Conservation (phyloP, 495 filamentous ascomycete genomes). For the Aspergillus kassunensis region DNA sequence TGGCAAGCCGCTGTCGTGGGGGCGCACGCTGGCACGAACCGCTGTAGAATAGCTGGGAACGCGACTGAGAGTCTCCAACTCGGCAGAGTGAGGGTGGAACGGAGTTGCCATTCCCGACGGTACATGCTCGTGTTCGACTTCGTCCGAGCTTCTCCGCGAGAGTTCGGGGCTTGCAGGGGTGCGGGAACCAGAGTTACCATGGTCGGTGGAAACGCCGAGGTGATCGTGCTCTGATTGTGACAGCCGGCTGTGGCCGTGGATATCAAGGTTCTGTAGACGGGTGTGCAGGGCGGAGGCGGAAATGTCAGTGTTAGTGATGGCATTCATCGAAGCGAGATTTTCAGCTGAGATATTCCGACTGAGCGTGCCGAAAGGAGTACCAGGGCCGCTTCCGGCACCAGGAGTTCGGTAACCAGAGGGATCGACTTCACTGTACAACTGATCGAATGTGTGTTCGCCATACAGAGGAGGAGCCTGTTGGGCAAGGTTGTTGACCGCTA, state of each 20-base stretch:
- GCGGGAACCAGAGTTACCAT: slow-evolving; percentile 23
- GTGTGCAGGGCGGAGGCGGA: slow-evolving; percentile 56
- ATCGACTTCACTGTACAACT: slow-evolving; percentile 82
- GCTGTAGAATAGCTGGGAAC: slow-evolving; percentile 82
- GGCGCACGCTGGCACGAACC: slow-evolving; percentile 54
- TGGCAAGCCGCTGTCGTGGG: slow-evolving; percentile 45
- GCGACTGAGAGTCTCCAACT: slow-evolving; percentile 61
- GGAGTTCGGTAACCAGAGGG: slow-evolving; percentile 73
- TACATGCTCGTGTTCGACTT: slow-evolving; percentile 44
- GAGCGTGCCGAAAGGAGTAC: slow-evolving; percentile 70
- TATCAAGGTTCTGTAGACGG: slow-evolving; percentile 56
- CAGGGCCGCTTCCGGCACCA: slow-evolving; percentile 60
- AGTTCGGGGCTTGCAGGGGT: slow-evolving; percentile 32
- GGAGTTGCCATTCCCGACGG: slow-evolving; percentile 53
- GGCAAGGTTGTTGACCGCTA: slow-evolving; percentile 35
- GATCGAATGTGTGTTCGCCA: slow-evolving; percentile 80
- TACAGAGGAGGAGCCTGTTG: slow-evolving; percentile 80
- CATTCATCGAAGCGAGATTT: slow-evolving; percentile 63
- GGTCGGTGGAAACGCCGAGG: slow-evolving; percentile 27
- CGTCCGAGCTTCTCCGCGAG: slow-evolving; percentile 61
- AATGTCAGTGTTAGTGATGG: slow-evolving; percentile 50
- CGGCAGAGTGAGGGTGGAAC: slow-evolving; percentile 59
- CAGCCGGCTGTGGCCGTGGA: slow-evolving; percentile 21
- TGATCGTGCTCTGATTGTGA: slow-evolving; percentile 26
- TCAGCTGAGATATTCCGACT: slow-evolving; percentile 77